These are phyloP conservation scores for Aspergillus pseudoglaucus DNA, from an alignment of 2,329 filamentous ascomycete species.

Conservation along the genomic window DNA sequence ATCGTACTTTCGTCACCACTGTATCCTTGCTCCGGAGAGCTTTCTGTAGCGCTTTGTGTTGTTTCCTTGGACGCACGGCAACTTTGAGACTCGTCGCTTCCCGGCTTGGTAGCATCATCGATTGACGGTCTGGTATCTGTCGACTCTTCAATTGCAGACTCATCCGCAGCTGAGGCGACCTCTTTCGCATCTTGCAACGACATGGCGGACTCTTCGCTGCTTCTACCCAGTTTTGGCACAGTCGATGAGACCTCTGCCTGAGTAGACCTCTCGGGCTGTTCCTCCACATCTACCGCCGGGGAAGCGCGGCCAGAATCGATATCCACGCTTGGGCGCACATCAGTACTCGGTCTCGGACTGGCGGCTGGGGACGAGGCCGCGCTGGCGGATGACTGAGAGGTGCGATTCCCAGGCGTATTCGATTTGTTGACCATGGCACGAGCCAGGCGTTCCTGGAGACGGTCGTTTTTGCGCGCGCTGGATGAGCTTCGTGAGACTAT, in stretches of 20 bases:
- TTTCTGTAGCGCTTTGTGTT: conserved; percentile 11
- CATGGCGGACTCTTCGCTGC: conserved; percentile 23
- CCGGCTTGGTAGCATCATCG: conserved; percentile 2
- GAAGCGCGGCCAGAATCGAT: conserved; percentile 21
- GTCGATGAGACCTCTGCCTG: conserved; percentile 6
- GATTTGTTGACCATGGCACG: conserved; percentile 73
- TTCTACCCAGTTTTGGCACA: conserved; percentile 9
- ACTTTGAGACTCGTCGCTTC: conserved; percentile 6
- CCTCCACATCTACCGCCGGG: conserved; percentile 16
- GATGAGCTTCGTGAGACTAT: conserved; percentile 58
- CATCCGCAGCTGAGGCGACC: conserved; percentile 10
- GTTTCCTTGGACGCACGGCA: conserved; percentile 11
- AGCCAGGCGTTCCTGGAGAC: conserved; percentile 81
- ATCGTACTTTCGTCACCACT: conserved; percentile 41
- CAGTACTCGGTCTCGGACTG: conserved; percentile 44
- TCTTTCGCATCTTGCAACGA: conserved; percentile 23
- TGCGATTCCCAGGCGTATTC: conserved; percentile 44
- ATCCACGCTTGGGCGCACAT: conserved; percentile 34
- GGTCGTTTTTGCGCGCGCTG: conserved; percentile 64
- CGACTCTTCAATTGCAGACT: conserved; percentile 5
- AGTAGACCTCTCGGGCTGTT: conserved; percentile 7
- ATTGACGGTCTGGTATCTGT: not conserved
- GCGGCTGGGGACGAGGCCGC: conserved; percentile 47
- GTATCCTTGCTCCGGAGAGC: conserved; percentile 8
- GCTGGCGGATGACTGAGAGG: conserved; percentile 43